Evolutionary conservation across 2,329 filamentous ascomycete species (phyloP).

Genomic region (Ascomycota sp.): DNA sequence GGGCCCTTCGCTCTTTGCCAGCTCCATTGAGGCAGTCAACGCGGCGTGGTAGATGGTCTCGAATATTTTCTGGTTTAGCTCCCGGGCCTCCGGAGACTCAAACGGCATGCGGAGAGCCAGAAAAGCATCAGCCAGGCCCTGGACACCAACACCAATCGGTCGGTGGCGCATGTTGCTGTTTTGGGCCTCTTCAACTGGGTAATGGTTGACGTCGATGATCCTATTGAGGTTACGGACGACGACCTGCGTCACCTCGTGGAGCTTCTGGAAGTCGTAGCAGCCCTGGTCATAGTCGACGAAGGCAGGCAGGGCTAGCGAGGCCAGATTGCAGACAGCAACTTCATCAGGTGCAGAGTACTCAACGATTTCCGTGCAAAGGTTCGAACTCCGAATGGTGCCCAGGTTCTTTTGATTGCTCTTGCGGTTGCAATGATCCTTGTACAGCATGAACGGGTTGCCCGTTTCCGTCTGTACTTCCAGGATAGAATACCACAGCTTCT

Average conservation of each 20-base stretch:
- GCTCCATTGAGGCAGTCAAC: conserved; percentile 68
- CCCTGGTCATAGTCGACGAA: conserved; percentile 75
- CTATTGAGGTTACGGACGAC: conserved; percentile 92
- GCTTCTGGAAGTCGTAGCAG: conserved; percentile 85
- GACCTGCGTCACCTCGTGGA: conserved; percentile 84
- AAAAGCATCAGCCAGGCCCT: conserved; percentile 95
- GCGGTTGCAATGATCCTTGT: conserved; percentile 95
- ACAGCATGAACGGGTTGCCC: conserved; percentile 97
- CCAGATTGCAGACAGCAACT: conserved; percentile 95
- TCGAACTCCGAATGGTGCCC: conserved; percentile 94
- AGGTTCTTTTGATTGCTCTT: conserved; percentile 99
- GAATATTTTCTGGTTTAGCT: conserved; percentile 96
- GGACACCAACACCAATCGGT: conserved; percentile 89
- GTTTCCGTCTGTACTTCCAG: conserved; percentile 97
- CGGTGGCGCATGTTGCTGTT: conserved; percentile 97
- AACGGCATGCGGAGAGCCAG: conserved; percentile 91
- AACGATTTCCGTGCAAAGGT: conserved; percentile 95
- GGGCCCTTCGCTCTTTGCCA: conserved; percentile 64
- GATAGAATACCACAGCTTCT: conserved; percentile 99
- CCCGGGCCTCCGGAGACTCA: conserved; percentile 80
- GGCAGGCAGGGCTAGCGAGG: conserved; percentile 77
- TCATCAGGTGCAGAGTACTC: conserved; percentile 96
- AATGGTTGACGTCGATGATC: conserved; percentile 97
- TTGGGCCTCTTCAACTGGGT: conserved; percentile 82
- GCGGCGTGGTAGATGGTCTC: conserved; percentile 98